Evolutionary conservation across 345 rosid species (phyloP).

Genomic region (Citrus reticulata): DNA sequence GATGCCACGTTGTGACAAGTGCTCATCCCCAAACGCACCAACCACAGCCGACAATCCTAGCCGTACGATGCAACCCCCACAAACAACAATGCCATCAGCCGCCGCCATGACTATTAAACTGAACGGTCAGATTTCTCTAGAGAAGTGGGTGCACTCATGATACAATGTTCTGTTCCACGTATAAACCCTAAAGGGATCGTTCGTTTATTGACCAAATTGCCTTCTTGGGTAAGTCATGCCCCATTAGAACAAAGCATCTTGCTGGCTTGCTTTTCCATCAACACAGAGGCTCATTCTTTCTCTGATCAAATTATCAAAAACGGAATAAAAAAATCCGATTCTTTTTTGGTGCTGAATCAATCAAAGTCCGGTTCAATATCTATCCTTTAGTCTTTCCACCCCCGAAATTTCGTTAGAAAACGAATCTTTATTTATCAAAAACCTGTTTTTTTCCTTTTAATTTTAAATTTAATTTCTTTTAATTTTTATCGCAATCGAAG

Average conservation of each 20-base stretch:
- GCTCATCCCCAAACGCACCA: not conserved
- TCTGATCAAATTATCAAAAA: slow-evolving; percentile 14
- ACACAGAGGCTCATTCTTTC: not conserved
- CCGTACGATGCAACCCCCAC: not conserved
- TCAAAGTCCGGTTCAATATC: slow-evolving; percentile 3
- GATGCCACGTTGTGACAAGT: not conserved
- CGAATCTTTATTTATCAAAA: not conserved
- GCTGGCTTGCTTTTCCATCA: not conserved
- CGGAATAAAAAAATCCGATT: not conserved
- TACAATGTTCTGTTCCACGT: not conserved
- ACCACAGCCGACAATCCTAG: not conserved
- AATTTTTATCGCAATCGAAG: slow-evolving; percentile 8
- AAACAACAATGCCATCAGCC: not conserved
- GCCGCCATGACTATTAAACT: not conserved
- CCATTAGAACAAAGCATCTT: not conserved
- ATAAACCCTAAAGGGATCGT: not conserved
- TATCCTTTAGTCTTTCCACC: not conserved
- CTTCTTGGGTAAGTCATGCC: slow-evolving; percentile 12
- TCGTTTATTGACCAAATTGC: not conserved
- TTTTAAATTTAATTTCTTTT: not conserved
- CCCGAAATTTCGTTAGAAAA: slow-evolving; percentile 5
- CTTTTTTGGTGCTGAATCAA: slow-evolving; percentile 3
- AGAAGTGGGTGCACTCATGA: not conserved
- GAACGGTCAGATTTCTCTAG: not conserved
- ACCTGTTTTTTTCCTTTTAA: not conserved